Conservation (phyloP, 805 yeast genomes). For the Yamadazyma sp. region DNA sequence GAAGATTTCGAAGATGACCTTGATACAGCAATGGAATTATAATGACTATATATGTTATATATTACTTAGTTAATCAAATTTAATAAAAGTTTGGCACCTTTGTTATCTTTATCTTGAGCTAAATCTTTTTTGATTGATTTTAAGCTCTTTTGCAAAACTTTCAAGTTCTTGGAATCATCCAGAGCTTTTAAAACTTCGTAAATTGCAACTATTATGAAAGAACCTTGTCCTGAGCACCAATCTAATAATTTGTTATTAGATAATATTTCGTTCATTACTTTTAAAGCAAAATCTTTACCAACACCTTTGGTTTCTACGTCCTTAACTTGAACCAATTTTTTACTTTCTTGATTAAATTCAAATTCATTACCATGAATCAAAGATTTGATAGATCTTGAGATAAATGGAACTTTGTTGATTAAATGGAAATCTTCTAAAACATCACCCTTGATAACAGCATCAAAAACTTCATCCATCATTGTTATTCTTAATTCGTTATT, state of each 20-base stretch:
- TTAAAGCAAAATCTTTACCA: constrained; percentile 60
- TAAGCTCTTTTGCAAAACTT: constrained; percentile 45
- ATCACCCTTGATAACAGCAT: constrained; percentile 59
- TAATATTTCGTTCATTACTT: constrained; percentile 51
- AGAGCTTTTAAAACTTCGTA: constrained; percentile 54
- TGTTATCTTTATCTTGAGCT: constrained; percentile 48
- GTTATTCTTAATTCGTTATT: constrained; percentile 39
- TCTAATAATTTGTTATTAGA: constrained; percentile 43
- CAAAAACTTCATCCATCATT: constrained; percentile 55
- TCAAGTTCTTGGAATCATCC: constrained; percentile 18
- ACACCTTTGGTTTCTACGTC: constrained; percentile 41
- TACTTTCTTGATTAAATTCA: constrained; percentile 50
- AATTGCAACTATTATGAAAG: constrained; percentile 81
- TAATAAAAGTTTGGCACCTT: constrained; percentile 41
- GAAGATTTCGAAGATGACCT: constrained; percentile 10
- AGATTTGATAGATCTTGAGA: constrained; percentile 69
- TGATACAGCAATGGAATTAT: constrained; percentile 10
- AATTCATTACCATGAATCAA: constrained; percentile 85
- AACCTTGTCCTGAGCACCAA: constrained; percentile 69
- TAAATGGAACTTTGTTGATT: constrained; percentile 62
- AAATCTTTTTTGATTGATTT: constrained; percentile 52
- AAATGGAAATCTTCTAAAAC: constrained; percentile 65
- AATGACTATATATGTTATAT: neutral
- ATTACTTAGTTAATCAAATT: constrained; percentile 10
- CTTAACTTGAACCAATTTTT: constrained; percentile 46